Evolutionary conservation across 331 rosid genomes (phyloP).

Genomic region (Malus hybrid): DNA sequence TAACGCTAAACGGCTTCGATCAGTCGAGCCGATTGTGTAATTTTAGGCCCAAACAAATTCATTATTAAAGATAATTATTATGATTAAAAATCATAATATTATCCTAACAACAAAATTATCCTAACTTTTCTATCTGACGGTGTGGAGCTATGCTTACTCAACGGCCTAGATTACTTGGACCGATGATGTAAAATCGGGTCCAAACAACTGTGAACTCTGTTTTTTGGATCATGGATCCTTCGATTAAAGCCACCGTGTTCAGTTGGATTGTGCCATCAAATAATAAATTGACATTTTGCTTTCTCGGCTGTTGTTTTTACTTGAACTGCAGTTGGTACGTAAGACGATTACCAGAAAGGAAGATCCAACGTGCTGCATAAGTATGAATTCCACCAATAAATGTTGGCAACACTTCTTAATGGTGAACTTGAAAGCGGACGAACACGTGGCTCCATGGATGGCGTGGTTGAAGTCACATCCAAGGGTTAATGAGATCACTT

Average conservation of each 20-base stretch:
- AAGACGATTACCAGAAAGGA: constrained; percentile 15
- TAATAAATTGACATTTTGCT: not conserved
- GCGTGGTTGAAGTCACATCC: not conserved
- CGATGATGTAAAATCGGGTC: too few species aligned
- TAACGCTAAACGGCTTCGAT: too few species aligned
- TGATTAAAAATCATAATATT: too few species aligned
- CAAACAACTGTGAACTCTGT: not conserved
- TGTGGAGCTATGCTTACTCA: too few species aligned
- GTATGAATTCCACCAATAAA: constrained; percentile 26
- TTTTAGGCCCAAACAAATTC: too few species aligned
- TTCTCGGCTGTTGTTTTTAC: not conserved
- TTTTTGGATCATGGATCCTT: not conserved
- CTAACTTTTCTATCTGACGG: too few species aligned
- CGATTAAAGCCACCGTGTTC: not conserved
- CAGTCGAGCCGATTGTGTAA: too few species aligned
- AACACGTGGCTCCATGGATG: not conserved
- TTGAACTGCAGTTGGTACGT: constrained; percentile 27
- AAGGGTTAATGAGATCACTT: not conserved
- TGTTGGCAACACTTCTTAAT: constrained; percentile 55
- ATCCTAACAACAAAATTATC: too few species aligned
- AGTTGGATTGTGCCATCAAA: not conserved
- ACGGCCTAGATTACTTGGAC: too few species aligned
- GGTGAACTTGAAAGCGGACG: constrained; percentile 12
- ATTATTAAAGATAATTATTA: too few species aligned
- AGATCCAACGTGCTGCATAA: constrained; percentile 38